Conservation (phyloP, 108 stramenopile species). For the Chaetoceros muelleri region DNA sequence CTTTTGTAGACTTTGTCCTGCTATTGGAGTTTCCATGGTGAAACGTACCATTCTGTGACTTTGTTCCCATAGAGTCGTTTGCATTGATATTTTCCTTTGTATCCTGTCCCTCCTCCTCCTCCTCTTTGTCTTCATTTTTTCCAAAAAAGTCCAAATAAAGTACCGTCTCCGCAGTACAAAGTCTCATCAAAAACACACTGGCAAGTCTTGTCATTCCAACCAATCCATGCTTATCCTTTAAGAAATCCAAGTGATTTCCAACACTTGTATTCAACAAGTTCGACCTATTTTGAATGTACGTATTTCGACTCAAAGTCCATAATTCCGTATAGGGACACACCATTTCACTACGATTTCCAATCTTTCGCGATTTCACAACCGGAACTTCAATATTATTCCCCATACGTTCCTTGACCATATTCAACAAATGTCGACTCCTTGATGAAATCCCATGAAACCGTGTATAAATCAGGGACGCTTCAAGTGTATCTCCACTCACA, state of each 20-base stretch:
- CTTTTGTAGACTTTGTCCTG: constrained; percentile 6
- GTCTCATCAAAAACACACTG: constrained; percentile 74
- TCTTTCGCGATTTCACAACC: neutral
- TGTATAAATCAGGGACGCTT: constrained; percentile 76
- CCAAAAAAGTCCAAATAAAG: constrained; percentile 84
- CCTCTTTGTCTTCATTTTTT: constrained; percentile 25
- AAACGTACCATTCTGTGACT: neutral
- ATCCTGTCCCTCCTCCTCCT: constrained; percentile 11
- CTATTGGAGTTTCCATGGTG: neutral
- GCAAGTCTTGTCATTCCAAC: constrained; percentile 83
- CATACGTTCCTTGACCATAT: constrained; percentile 47
- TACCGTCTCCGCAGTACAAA: constrained; percentile 77
- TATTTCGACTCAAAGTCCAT: constrained; percentile 55
- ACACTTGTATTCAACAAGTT: constrained; percentile 49
- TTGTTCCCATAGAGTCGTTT: neutral
- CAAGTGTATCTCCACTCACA: constrained; percentile 70
- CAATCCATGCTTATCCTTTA: constrained; percentile 72
- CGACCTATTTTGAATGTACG: constrained; percentile 60
- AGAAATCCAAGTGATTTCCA: constrained; percentile 71
- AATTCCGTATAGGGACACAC: constrained; percentile 53
- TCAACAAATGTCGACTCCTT: constrained; percentile 55
- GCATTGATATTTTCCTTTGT: constrained; percentile 2
- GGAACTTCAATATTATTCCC: constrained; percentile 29
- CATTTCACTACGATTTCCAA: constrained; percentile 8
- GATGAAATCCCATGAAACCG: constrained; percentile 83